Percentiles rank a stretch among this genome's conserved stretches.
Evolutionary conservation across 306 rosid genomes (phyloP).

Genomic region (Trifolium repens): DNA sequence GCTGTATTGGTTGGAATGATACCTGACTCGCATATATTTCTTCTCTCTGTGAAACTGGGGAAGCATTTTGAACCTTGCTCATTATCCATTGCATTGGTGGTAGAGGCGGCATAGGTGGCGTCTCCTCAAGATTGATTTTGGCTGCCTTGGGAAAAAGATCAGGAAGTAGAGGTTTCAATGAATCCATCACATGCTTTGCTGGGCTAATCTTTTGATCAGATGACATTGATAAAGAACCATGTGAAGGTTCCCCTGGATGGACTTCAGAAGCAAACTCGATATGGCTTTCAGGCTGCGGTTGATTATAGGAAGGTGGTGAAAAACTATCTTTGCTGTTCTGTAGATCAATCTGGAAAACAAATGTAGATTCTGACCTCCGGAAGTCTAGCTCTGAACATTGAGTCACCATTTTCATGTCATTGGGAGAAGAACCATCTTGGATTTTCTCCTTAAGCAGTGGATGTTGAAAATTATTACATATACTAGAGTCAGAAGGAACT

Average conservation of each 20-base stretch:
- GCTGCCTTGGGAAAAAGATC: slow-evolving; percentile 50
- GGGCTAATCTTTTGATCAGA: slow-evolving; percentile 42
- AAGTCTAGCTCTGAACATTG: slow-evolving; percentile 44
- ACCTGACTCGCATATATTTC: slow-evolving; percentile 43
- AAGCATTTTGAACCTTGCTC: slow-evolving; percentile 63
- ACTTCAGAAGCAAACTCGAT: slow-evolving; percentile 44
- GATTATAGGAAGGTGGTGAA: slow-evolving; percentile 45
- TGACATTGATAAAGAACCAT: slow-evolving; percentile 46
- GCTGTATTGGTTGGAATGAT: slow-evolving; percentile 46
- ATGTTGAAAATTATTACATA: slow-evolving; percentile 38
- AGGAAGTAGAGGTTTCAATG: slow-evolving; percentile 52
- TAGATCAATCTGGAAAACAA: slow-evolving; percentile 41
- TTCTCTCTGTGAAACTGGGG: slow-evolving; percentile 46
- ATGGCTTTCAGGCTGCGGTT: slow-evolving; percentile 43
- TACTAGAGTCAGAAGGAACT: slow-evolving; percentile 42
- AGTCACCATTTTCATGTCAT: slow-evolving; percentile 44
- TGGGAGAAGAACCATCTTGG: slow-evolving; percentile 42
- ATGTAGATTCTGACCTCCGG: slow-evolving; percentile 43
- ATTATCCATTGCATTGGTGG: slow-evolving; percentile 99
- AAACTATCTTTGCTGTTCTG: slow-evolving; percentile 39
- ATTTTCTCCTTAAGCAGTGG: slow-evolving; percentile 43
- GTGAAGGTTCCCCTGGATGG: slow-evolving; percentile 44
- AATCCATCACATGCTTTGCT: slow-evolving; percentile 43
- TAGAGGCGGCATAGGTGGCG: slow-evolving; percentile 95
- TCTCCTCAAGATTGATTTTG: slow-evolving; percentile 57